Conservation (phyloP, 306 rosid species). For the Quercus suber region DNA sequence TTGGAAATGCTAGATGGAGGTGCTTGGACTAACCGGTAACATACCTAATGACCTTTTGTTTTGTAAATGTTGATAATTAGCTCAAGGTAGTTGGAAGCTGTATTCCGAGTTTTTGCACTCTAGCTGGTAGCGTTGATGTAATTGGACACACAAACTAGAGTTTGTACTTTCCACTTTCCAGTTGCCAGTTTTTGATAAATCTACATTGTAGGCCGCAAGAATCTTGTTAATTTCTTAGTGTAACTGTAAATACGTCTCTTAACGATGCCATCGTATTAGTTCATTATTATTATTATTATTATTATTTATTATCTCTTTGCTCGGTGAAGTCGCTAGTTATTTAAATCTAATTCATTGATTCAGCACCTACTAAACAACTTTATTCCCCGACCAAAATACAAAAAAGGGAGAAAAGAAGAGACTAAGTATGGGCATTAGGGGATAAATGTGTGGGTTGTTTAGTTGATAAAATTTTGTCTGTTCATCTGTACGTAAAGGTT, state of each 20-base stretch:
- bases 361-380: too few species aligned
- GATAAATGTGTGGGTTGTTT: too few species aligned
- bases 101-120: constrained; percentile 18
- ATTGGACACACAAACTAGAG: constrained; percentile 7
- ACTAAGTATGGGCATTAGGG: too few species aligned
- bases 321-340: neutral
- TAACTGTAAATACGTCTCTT: constrained; percentile 22
- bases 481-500: too few species aligned
- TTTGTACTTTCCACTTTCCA: constrained; percentile 24
- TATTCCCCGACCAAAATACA: too few species aligned
- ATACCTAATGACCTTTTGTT: constrained; percentile 28
- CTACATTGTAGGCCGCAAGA: constrained; percentile 1
- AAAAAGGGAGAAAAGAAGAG: too few species aligned
- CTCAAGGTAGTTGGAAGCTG: neutral
- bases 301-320: neutral
- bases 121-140: constrained; percentile 26
- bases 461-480: too few species aligned
- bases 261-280: neutral
- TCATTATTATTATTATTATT: neutral
- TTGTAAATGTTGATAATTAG: constrained; percentile 24
- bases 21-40: constrained; percentile 33
- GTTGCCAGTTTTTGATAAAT: constrained; percentile 20
- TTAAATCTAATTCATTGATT: neutral
- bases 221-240: constrained; percentile 23
- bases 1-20: constrained; percentile 27